Evolutionary conservation across 2,329 filamentous ascomycete species (phyloP).

Genomic region (Microdochium paspali): DNA sequence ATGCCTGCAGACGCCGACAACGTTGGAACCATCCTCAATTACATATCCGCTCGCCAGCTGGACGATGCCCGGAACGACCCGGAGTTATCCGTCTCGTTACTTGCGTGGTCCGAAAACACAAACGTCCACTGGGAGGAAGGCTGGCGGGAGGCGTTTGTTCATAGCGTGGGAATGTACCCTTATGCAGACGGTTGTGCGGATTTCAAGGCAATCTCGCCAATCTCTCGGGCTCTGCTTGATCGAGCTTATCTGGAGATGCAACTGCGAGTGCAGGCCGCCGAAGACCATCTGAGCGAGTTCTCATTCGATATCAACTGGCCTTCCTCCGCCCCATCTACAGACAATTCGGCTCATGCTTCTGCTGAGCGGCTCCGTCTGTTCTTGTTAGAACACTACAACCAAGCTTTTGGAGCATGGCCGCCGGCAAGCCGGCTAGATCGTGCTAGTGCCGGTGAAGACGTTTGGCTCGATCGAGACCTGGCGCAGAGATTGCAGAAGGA

Average conservation of each 20-base stretch:
- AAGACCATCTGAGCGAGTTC: constrained; percentile 51
- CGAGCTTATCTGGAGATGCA: constrained; percentile 52
- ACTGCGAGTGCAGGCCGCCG: constrained; percentile 51
- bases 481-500: constrained; percentile 51
- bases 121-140: constrained; percentile 56
- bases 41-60: constrained; percentile 47
- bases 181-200: constrained; percentile 43
- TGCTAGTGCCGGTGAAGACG: constrained; percentile 28
- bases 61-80: constrained; percentile 56
- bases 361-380: constrained; percentile 54
- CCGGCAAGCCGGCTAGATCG: constrained; percentile 21
- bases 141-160: constrained; percentile 58
- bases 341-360: constrained; percentile 36
- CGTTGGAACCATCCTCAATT: constrained; percentile 50
- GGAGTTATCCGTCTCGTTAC: constrained; percentile 47
- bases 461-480: constrained; percentile 53
- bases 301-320: constrained; percentile 55
- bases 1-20: constrained; percentile 47
- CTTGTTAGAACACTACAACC: constrained; percentile 46
- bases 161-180: constrained; percentile 55
- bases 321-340: constrained; percentile 16
- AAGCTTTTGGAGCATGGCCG: constrained; percentile 53
- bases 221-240: constrained; percentile 54
- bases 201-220: constrained; percentile 48
- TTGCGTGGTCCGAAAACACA: constrained; percentile 57